These are phyloP conservation scores for Ascomycota sp. DNA, from an alignment of 2,329 filamentous ascomycete species.

Conservation along the genomic window DNA sequence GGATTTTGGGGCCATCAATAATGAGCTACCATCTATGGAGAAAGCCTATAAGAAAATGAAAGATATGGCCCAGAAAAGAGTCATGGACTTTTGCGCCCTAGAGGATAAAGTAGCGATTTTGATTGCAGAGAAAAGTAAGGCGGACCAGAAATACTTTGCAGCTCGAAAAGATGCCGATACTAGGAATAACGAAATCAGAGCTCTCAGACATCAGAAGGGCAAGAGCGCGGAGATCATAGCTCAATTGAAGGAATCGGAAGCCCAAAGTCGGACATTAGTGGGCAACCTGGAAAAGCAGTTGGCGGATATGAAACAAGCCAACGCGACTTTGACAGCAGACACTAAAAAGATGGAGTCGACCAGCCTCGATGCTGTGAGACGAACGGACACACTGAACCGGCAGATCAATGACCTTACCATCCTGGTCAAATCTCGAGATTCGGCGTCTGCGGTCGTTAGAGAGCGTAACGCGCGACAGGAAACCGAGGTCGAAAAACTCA, in stretches of 20 bases:
- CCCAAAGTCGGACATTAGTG: constrained; percentile 52
- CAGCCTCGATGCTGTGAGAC: constrained; percentile 46
- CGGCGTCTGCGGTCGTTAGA: constrained; percentile 26
- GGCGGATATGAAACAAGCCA: constrained; percentile 59
- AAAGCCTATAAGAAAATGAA: constrained; percentile 81
- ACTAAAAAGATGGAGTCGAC: constrained; percentile 57
- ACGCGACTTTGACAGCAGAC: constrained; percentile 49
- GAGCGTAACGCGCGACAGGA: constrained; percentile 43
- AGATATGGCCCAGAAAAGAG: constrained; percentile 66
- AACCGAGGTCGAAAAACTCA: constrained; percentile 60
- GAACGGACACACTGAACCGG: constrained; percentile 49
- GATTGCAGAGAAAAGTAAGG: constrained; percentile 79
- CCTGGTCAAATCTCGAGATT: constrained; percentile 57
- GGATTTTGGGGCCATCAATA: constrained; percentile 67
- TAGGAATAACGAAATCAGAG: constrained; percentile 58
- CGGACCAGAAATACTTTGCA: constrained; percentile 94
- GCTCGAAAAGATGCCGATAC: constrained; percentile 88
- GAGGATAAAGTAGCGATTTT: constrained; percentile 62
- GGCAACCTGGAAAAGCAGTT: constrained; percentile 83
- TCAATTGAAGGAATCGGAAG: constrained; percentile 78
- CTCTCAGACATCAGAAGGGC: constrained; percentile 60
- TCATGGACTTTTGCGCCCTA: constrained; percentile 51
- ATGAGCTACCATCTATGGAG: constrained; percentile 76
- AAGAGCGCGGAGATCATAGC: constrained; percentile 89
- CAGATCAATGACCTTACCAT: constrained; percentile 62